Conservation (phyloP, 441 rosid species). For the Geranium incanum region DNA sequence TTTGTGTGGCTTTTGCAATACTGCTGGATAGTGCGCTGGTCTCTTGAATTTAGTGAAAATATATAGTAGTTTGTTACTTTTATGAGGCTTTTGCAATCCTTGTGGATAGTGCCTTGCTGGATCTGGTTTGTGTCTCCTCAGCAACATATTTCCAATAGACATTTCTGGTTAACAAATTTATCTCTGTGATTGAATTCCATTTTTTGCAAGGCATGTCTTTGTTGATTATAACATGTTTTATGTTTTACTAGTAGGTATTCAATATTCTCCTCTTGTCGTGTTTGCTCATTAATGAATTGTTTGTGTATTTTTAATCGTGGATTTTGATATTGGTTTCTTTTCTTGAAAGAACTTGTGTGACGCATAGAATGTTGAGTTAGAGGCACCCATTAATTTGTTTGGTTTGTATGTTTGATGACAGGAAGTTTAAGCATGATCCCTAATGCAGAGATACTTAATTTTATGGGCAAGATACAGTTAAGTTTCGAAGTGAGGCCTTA, state of each 20-base stretch:
- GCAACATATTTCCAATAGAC: background rate
- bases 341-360: background rate
- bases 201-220: background rate
- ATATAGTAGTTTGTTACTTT: background rate
- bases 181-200: no score
- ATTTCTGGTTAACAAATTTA: no score
- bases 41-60: background rate
- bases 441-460: conserved; percentile 41
- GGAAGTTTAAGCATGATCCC: conserved; percentile 50
- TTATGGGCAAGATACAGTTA: conserved; percentile 53
- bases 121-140: background rate
- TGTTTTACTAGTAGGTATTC: background rate
- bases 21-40: background rate
- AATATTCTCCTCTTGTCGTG: background rate
- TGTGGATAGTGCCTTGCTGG: background rate
- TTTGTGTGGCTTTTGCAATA: background rate
- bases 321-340: background rate
- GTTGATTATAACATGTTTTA: background rate
- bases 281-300: background rate
- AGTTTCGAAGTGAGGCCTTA: conserved; percentile 37
- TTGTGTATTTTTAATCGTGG: background rate
- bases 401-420: conserved; percentile 26
- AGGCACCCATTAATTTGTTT: background rate
- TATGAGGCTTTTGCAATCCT: background rate
- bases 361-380: background rate